Evolutionary conservation across 768 basidiomycete genomes (phyloP).

Genomic region (Pisolithus sp.): DNA sequence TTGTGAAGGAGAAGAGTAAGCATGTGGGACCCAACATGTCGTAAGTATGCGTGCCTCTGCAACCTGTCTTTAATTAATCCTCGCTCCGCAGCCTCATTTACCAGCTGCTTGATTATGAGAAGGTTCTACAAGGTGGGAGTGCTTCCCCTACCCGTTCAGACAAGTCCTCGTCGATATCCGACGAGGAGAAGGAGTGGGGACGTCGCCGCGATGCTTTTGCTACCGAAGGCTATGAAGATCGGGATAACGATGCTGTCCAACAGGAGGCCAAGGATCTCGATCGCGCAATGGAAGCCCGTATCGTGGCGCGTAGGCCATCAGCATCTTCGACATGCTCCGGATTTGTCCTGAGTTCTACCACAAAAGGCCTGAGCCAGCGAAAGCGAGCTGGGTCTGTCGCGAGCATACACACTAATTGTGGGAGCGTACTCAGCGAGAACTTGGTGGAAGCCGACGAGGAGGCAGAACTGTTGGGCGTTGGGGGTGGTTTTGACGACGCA

Average conservation of each 20-base stretch:
- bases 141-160: constrained; percentile 50
- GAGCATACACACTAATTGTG: constrained; percentile 53
- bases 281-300: constrained; percentile 81
- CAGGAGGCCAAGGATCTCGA: constrained; percentile 80
- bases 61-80: constrained; percentile 17
- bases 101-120: constrained; percentile 89
- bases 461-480: constrained; percentile 59
- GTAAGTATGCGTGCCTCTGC: constrained; percentile 44
- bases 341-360: constrained; percentile 59
- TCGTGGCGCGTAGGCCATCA: constrained; percentile 68
- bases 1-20: constrained; percentile 83
- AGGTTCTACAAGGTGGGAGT: constrained; percentile 49
- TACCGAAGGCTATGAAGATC: constrained; percentile 40
- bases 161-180: constrained; percentile 43
- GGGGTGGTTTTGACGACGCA: constrained; percentile 51
- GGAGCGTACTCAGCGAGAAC: constrained; percentile 72
- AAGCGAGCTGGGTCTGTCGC: constrained; percentile 71
- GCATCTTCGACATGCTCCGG: constrained; percentile 58
- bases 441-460: constrained; percentile 82
- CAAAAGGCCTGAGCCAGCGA: constrained; percentile 62
- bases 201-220: constrained; percentile 52
- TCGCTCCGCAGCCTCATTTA: constrained; percentile 68
- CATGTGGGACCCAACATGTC: constrained; percentile 93
- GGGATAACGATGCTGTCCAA: constrained; percentile 52
- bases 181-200: constrained; percentile 79